phyloP scores from a whole-genome alignment of 345 rosid genomes.

The Camelina hispida region DNA sequence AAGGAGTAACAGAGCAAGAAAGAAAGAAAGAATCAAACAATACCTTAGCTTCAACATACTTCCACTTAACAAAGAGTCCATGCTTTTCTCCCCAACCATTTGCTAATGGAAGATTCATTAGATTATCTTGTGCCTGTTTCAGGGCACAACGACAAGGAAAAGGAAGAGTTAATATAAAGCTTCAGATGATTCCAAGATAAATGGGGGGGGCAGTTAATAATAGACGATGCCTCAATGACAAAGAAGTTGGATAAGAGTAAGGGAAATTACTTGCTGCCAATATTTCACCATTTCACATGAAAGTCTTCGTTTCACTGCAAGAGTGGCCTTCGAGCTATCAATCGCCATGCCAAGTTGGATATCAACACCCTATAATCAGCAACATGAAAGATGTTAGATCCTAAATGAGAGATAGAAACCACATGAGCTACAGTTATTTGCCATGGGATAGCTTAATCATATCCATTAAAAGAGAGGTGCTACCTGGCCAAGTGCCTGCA shows the following conservation, averaged over 20 bases:
- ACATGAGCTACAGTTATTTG: not conserved
- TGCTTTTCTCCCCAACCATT: slow-evolving; percentile 99
- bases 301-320: slow-evolving; percentile 98
- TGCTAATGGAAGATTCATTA: slow-evolving; percentile 82
- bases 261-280: slow-evolving; percentile 88
- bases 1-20: slow-evolving; percentile 21
- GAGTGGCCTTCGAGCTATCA: slow-evolving; percentile 96
- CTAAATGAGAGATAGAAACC: slow-evolving; percentile 9
- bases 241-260: not conserved
- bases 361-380: slow-evolving; percentile 75
- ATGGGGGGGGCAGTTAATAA: not conserved
- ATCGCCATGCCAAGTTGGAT: slow-evolving; percentile 99
- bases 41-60: slow-evolving; percentile 91
- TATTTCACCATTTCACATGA: slow-evolving; percentile 99
- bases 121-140: slow-evolving; percentile 92
- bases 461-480: slow-evolving; percentile 31
- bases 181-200: slow-evolving; percentile 26
- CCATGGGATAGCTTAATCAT: slow-evolving; percentile 12
- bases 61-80: slow-evolving; percentile 87
- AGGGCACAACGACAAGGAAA: slow-evolving; percentile 34
- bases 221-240: not conserved
- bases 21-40: not conserved
- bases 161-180: slow-evolving; percentile 17
- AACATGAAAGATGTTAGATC: slow-evolving; percentile 33
- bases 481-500: slow-evolving; percentile 98